Evolutionary conservation across 805 yeast genomes (phyloP), one percentile per base, ranked within the genome.

Genomic region (Naumovozyma baii): DNA sequence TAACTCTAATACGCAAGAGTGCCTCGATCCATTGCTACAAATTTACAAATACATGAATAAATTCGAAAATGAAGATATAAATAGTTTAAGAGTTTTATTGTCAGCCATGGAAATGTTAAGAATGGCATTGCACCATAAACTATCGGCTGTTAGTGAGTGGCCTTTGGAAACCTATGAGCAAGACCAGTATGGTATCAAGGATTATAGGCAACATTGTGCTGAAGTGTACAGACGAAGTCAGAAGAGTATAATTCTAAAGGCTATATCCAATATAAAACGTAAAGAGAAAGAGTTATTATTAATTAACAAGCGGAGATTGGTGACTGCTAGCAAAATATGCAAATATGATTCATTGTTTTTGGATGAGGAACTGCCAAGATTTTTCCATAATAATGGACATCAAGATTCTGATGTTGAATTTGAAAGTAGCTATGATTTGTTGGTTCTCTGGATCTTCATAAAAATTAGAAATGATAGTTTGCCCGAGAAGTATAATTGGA

Each of bases 61-160:
- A 2, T 70, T 70, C 58, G 74, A 70, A 26, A 14, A 14, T 4
- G 64, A 61, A 37, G 41, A 41, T 1, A 48, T 41, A 15, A 57
- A 64, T 31, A 68, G 73, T 1, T 49, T 74, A 17, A 66, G 86
- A 48, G 69, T 76, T 68, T 64, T 68, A 42, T 59, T 81, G 9
- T 74, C 76, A 17, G 85, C 83, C 0, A 49, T 80, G 32, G 73
- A 76, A 42, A 68, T 70, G 39, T 50, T 80, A 34, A 66, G 78
- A 38, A 57, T 59, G 9, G 80, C 86, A 0, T 47, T 80, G 5
- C 76, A 74, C 31, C 54, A 68, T 8, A 80, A 81, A 46, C 46
- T 63, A 1, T 15, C 22, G 12, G 22, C 28, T 3, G 10, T 31
- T 1, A n/a, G n/a, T n/a, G 10, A 9, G 16, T 44, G 45, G 0